Evolutionary conservation across 1,139 yeast genomes (phyloP).

Genomic region (Geotrichum candidum): DNA sequence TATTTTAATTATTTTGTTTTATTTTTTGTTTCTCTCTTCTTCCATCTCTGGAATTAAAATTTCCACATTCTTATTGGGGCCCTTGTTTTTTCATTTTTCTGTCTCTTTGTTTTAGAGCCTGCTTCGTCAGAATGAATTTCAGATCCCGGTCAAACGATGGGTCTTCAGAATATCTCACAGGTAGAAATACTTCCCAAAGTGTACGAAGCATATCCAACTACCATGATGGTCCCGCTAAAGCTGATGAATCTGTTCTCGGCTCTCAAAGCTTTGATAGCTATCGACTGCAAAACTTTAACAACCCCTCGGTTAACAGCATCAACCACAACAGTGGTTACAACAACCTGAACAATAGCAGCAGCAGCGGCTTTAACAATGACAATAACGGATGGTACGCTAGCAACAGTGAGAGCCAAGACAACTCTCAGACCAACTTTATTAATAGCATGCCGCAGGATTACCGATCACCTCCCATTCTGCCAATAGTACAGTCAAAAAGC

Average conservation of each 20-base stretch:
- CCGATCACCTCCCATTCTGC: not conserved
- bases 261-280: not conserved
- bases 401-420: not conserved
- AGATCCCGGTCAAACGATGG: not conserved
- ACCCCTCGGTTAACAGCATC: not conserved
- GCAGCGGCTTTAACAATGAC: not conserved
- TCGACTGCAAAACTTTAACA: not conserved
- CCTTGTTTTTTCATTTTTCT: not conserved
- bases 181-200: not conserved
- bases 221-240: not conserved
- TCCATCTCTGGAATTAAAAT: not conserved
- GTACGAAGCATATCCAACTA: not conserved
- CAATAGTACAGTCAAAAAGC: not conserved
- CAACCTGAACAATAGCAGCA: not conserved
- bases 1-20: not conserved
- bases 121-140: not conserved
- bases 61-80: not conserved
- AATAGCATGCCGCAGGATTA: not conserved
- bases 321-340: not conserved
- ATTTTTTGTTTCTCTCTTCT: not conserved
- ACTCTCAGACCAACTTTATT: not conserved
- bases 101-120: not conserved
- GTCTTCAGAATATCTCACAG: not conserved
- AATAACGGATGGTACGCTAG: not conserved
- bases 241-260: not conserved